Evolutionary conservation across 768 basidiomycete genomes (phyloP), one percentile per base, ranked within the genome.

Genomic region (Suillus cothurnatus): DNA sequence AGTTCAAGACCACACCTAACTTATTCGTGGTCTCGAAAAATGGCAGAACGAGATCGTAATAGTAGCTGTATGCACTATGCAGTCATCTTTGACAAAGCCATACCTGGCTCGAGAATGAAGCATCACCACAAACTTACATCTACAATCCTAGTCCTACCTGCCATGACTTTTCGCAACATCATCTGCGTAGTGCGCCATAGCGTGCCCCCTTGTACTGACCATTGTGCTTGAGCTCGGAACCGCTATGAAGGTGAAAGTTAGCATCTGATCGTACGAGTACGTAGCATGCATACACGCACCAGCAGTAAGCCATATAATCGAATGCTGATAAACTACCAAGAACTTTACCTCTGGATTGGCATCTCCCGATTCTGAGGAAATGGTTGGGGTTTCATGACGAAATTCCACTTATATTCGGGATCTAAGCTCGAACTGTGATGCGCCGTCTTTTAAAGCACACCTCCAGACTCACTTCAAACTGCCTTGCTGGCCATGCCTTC

Each of bases 11-110:
- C 32, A 68, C 67, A 26, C 66, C 67, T 53, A 63, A 21, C 52
- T 70, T 63, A 62, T 70, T 70, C 61, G 63, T 67, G 28, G 69
- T 70, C 53, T 36, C 61, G 19, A 65, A 70, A 41, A 68, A 68
- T 39, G 68, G 68, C 5, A 58, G 34, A n/a, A 34, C 61, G 50
- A 69, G 67, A 49, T 65, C 63, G 31, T 61, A 69, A 56, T 65
- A 69, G 63, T 68, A 69, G 49, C 68, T 68, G 36, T 69, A 68
- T 34, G 67, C 67, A 34, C n/a, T n/a, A n/a, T n/a, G n/a, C n/a
- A n/a, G 63, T 55, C 21, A 63, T 65, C 53, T 68, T 68, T n/a
- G 68, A 69, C 57, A 61, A 62, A 59, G 9, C 67, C 68, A 9
- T 58, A 39, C 58, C 67, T 68, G 9, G 26, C 14, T 21, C 52